These are phyloP conservation scores for Fragilariopsis cylindrus DNA, from an alignment of 108 stramenopile genomes.

Conservation along the genomic window DNA sequence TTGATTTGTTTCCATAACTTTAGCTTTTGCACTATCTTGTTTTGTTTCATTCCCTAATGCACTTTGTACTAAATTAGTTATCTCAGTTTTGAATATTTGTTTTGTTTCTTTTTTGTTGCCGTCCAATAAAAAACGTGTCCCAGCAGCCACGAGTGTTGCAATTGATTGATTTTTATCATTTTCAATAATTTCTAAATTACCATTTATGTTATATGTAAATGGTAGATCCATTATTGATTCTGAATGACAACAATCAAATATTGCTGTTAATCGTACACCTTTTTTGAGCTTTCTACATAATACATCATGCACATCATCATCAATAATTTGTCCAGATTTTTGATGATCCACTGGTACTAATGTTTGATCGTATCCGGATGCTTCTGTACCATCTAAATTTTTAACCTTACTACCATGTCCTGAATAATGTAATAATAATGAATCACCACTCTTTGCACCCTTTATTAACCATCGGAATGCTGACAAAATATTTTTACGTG, in stretches of 20 bases:
- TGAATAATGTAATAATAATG: slow-evolving; percentile 63
- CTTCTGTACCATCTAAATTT: slow-evolving; percentile 60
- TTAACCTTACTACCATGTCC: slow-evolving; percentile 76
- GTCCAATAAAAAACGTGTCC: slow-evolving; percentile 37
- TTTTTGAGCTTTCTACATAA: neutral
- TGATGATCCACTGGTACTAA: slow-evolving; percentile 83
- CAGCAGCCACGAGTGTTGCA: slow-evolving; percentile 33
- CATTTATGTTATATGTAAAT: slow-evolving; percentile 24
- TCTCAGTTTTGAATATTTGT: neutral
- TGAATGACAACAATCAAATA: slow-evolving; percentile 69
- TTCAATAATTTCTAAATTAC: slow-evolving; percentile 43
- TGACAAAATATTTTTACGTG: slow-evolving; percentile 55
- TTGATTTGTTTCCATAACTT: neutral
- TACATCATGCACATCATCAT: slow-evolving; percentile 15
- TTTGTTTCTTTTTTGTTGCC: slow-evolving; percentile 36
- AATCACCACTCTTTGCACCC: slow-evolving; percentile 59
- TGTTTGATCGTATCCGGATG: slow-evolving; percentile 81
- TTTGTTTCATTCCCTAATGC: neutral
- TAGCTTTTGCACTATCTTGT: neutral
- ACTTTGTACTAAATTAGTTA: neutral
- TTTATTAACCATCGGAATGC: slow-evolving; percentile 59
- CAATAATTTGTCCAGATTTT: slow-evolving; percentile 39
- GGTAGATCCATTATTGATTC: slow-evolving; percentile 77
- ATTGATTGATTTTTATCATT: slow-evolving; percentile 34
- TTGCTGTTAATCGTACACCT: slow-evolving; percentile 10